Evolutionary conservation across 441 rosid species (phyloP), one percentile per base, ranked within the genome.

Genomic region (Pelargonium fulgidum): DNA sequence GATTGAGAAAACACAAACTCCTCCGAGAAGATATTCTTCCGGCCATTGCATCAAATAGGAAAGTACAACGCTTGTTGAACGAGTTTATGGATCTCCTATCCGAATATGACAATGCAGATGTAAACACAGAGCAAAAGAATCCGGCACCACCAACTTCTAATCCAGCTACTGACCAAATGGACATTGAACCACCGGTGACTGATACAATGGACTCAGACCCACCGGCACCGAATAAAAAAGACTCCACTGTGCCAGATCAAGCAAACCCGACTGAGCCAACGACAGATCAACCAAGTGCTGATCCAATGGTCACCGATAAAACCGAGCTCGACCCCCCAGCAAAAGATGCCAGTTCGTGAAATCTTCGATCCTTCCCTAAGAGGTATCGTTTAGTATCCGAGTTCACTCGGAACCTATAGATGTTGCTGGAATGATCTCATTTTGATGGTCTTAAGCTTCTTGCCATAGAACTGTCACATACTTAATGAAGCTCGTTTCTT

Each of bases 31-130:
- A 91, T 75, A 85, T 94, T 79, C 97, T 94, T 75, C 97, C 99
- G 4, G 96, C 97, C 41, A 85, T 90, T 92, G 99, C 97, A 65
- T 82, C 97, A 36, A 94, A 94, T 77, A 81, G 99, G 66, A 94
- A 91, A 82, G 99, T 94, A 39, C 99, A 94, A 82, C 86, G 96
- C 48, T 82, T 94, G 44, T 93, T 94, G 59, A 90, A 86, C 13
- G 99, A 94, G 79, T 94, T 94, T 71, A 85, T 92, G 84, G 94
- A 94, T 84, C 92, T 90, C 62, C 78, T 94, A 20, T 91, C 97
- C 44, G 99, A 94, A 80, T 94, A 90, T 68, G 92, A 79, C 75
- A 81, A 75, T 70, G 33, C 76, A 2, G 87, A 84, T 65, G 65
- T 68, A 66, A 73, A 72, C 61, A 14, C 66, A 26, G 83, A 78